Base-by-base conservation (phyloP, 805 yeast species). In the Helenozyma baotianmanensis region DNA sequence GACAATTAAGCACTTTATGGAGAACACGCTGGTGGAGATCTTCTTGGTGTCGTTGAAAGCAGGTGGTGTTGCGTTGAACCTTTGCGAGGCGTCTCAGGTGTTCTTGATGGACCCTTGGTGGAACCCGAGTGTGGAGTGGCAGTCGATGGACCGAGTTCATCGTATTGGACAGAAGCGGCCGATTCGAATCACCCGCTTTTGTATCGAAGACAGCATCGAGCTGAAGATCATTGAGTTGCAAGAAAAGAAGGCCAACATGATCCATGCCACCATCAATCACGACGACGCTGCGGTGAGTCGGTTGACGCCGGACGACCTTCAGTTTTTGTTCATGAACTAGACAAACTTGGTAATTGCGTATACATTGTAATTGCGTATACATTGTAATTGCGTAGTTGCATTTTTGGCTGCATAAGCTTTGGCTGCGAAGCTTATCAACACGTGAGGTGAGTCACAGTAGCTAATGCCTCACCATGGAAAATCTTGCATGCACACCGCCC, bases 81-180 rank as follows among this genome's bases (percentile, higher is more conserved):
- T 92, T 43, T 90, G 96, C 52, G 99, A 94, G 51, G 97, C 98
- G 0, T 88, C 94, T 2, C 97, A 90, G 51, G 97, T 92, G 29
- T 92, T 92, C 47, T 71, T 92, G 27, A 69, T 92, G 68, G 99
- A 92, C 51, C 97, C 97, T 22, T 92, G 98, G 98, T 92, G 98
- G 97, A 94, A 92, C 55, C 97, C 97, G 1, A 83, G 95, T 46
- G 92, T 90, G 6, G 98, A 92, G 57, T 92, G 97, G 88, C 99
- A 92, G 58, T 82, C 94, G 31, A 96, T 95, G 60, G 99, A 92
- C 59, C 78, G 99, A 63, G 97, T 92, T 14, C 97, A 92, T 60
- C 78, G 99, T 62, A 92, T 92, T 42, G 97, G 97, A 5, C 99
- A 92, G 57, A 84, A 75, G 48, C 64, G 99, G 45, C 98, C 99